These are phyloP conservation scores for Colletotrichum scovillei DNA, from an alignment of 2,329 filamentous ascomycete genomes.

Conservation along the genomic window DNA sequence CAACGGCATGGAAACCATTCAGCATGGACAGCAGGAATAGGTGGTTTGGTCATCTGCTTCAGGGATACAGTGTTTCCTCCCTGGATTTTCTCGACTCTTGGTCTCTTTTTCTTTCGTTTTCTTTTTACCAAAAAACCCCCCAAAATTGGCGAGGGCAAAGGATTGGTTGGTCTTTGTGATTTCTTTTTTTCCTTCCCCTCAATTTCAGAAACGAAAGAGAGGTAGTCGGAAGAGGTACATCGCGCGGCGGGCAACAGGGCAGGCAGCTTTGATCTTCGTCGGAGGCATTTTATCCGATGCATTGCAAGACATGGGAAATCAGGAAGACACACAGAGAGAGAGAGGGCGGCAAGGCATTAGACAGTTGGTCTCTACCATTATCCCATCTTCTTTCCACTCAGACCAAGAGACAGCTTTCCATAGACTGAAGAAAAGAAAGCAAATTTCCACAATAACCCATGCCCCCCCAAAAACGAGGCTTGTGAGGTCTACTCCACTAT, in stretches of 20 bases:
- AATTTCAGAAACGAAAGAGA: constrained; percentile 21
- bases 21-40: constrained; percentile 17
- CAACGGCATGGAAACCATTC: constrained; percentile 17
- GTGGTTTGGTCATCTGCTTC: constrained; percentile 19
- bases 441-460: neutral
- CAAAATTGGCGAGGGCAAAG: constrained; percentile 6
- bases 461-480: neutral
- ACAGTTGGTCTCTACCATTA: constrained; percentile 20
- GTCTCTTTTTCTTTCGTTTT: neutral
- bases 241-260: constrained; percentile 23
- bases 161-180: constrained; percentile 19
- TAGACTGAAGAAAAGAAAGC: constrained; percentile 28
- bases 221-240: constrained; percentile 24
- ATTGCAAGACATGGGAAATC: constrained; percentile 3
- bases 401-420: constrained; percentile 14
- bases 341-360: constrained; percentile 12
- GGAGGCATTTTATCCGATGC: constrained; percentile 17
- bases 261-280: constrained; percentile 11
- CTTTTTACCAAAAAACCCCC: constrained; percentile 3
- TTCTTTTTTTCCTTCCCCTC: constrained; percentile 13
- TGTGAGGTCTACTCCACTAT: neutral
- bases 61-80: neutral
- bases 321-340: constrained; percentile 5
- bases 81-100: neutral
- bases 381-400: constrained; percentile 7